Evolutionary conservation across 1,284 basidiomycete species (phyloP).

Genomic region (Tilletia setariae): DNA sequence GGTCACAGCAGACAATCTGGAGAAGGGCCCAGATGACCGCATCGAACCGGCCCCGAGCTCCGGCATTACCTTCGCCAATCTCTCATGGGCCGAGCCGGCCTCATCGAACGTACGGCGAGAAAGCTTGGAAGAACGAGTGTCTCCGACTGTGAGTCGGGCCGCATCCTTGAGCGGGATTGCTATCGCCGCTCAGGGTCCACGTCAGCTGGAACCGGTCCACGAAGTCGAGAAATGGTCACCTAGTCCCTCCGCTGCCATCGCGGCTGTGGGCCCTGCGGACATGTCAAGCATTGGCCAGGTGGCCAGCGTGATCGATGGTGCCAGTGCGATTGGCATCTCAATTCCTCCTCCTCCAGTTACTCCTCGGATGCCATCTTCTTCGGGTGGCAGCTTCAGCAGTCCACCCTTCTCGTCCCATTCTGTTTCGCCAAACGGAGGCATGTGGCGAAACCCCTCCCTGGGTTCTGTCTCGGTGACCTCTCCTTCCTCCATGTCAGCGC

Average conservation of each 20-base stretch:
- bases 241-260: background rate
- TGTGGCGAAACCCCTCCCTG: too few relatives aligned
- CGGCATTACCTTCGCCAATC: background rate
- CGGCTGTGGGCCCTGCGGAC: background rate
- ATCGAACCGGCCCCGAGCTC: background rate
- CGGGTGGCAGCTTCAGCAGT: background rate
- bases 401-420: background rate
- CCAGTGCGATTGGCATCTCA: background rate
- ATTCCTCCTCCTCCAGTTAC: background rate
- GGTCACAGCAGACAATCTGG: background rate
- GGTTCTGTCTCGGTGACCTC: background rate
- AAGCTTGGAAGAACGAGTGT: background rate
- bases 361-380: background rate
- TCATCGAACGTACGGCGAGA: background rate
- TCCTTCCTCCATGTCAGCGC: background rate
- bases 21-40: background rate
- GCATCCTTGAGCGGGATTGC: background rate
- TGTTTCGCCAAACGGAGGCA: background rate
- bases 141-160: background rate
- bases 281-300: constrained; percentile 12
- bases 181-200: too few relatives aligned
- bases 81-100: background rate
- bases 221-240: too few relatives aligned
- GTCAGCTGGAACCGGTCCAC: too few relatives aligned
- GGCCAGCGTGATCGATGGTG: background rate